A percentile compares a stretch with the other conserved stretches of the same genome.
These are phyloP conservation scores for Ensete ventricosum DNA, from an alignment of 176 grass and related monocot genomes.

Conservation along the genomic window DNA sequence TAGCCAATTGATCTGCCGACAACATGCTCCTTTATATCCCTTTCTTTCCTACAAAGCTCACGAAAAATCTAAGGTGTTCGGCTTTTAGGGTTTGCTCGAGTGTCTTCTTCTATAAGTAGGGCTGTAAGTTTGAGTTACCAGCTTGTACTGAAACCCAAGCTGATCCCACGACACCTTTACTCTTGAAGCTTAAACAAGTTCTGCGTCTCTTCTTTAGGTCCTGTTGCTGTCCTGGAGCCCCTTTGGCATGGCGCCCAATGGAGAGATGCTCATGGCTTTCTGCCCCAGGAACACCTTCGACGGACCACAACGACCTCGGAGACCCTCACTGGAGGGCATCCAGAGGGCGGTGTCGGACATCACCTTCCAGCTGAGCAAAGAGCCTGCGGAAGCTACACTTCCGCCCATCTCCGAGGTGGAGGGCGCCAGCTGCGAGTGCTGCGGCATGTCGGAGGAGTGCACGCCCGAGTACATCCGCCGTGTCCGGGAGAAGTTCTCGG, in stretches of 20 bases:
- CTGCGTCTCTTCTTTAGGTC: slow-evolving; percentile 3
- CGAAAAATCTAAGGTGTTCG: slow-evolving; percentile 44
- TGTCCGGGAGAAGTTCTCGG: slow-evolving; percentile 55
- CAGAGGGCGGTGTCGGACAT: slow-evolving; percentile 74
- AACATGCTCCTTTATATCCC: neutral
- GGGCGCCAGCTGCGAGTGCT: slow-evolving; percentile 76
- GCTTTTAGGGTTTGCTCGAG: slow-evolving; percentile 34
- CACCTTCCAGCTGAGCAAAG: slow-evolving; percentile 47
- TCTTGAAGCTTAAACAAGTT: neutral
- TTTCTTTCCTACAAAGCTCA: slow-evolving; percentile 5
- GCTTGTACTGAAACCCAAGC: neutral
- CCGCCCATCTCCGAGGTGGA: slow-evolving; percentile 50
- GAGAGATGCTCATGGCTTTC: slow-evolving; percentile 33
- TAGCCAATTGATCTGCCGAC: neutral
- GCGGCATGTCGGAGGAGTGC: slow-evolving; percentile 79
- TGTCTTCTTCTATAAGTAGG: slow-evolving; percentile 28
- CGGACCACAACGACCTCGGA: slow-evolving; percentile 28
- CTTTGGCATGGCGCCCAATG: slow-evolving; percentile 50
- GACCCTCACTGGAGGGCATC: slow-evolving; percentile 70
- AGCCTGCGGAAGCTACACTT: slow-evolving; percentile 20
- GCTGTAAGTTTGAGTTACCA: slow-evolving; percentile 2
- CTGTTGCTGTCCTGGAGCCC: neutral
- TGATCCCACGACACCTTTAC: neutral
- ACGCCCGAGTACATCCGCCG: slow-evolving; percentile 73
- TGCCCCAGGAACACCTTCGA: neutral